Evolutionary conservation across 495 filamentous ascomycete species (phyloP).

Genomic region (Xylaria bambusicola): DNA sequence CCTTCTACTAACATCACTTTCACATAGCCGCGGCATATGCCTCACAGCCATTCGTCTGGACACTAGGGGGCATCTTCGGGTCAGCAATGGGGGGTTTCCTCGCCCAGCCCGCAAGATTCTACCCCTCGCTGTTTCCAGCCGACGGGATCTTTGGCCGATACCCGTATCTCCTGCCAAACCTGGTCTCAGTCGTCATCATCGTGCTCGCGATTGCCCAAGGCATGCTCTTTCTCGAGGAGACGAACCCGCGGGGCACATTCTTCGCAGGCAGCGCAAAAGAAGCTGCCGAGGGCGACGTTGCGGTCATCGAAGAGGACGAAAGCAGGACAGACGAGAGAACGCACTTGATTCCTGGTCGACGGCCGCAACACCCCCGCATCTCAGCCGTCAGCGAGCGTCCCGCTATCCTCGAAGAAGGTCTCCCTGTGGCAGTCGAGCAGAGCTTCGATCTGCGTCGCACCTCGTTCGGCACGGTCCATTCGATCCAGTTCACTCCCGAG

Average conservation of each 20-base stretch:
- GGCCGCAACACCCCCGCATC: constrained; percentile 12
- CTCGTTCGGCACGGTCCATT: constrained; percentile 33
- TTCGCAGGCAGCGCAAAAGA: not conserved
- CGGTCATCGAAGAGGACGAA: constrained; percentile 23
- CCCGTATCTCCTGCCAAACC: constrained; percentile 83
- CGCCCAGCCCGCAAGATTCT: constrained; percentile 74
- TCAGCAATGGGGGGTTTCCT: constrained; percentile 79
- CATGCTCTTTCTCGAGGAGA: constrained; percentile 84
- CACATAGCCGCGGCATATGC: constrained; percentile 72
- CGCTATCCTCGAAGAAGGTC: constrained; percentile 28
- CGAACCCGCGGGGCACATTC: constrained; percentile 55
- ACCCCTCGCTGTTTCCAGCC: constrained; percentile 67
- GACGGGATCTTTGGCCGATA: constrained; percentile 73
- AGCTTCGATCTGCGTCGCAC: constrained; percentile 33
- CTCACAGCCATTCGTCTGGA: constrained; percentile 93
- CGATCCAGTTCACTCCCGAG: constrained; percentile 22
- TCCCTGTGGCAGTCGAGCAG: constrained; percentile 29
- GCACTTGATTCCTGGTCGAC: constrained; percentile 18
- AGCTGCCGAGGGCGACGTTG: not conserved
- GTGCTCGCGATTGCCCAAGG: constrained; percentile 71
- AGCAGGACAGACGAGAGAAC: constrained; percentile 26
- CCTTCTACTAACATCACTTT: constrained; percentile 16
- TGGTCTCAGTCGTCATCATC: constrained; percentile 75
- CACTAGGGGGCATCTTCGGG: constrained; percentile 78
- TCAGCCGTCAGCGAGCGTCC: constrained; percentile 20